Evolutionary conservation across 2,329 filamentous ascomycete species (phyloP), one percentile per base, ranked within the genome.

Genomic region (Ceratocystis eucalypticola): DNA sequence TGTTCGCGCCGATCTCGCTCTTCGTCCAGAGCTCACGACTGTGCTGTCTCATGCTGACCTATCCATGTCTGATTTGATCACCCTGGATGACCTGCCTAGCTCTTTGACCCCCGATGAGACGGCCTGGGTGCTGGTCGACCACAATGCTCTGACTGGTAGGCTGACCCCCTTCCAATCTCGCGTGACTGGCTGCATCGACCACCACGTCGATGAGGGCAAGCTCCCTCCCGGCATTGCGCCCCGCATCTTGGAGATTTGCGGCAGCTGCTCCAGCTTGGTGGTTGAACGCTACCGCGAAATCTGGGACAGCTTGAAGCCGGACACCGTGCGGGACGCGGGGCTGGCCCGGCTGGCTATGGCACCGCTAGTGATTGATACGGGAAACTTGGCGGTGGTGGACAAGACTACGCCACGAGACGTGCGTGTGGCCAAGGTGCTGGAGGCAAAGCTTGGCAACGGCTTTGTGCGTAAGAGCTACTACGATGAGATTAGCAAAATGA

Each of bases 221-320:
- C 77, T 91, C 0, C 75, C 76, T 0, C 62, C 55, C 1, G 76
- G 80, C 10, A 77, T 77, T 0, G 74, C 79, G 5, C 83, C 85
- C 0, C 79, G 88, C 20, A 75, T 90, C 1, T 79, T 94, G 22
- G 78, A 83, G 69, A 84, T 81, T 65, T 80, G 80, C 66, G 90
- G 89, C 3, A 92, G 88, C 74, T 93, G 89, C 75, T 81, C 82
- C 69, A 90, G 86, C 68, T 76, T 92, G 1, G 79, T 94, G 0
- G 78, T 87, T 0, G 81, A 85, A 41, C 80, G 86, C 70, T 82
- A 80, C 69, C 76, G 77, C 15, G 73, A 77, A 0, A 74, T 76
- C 0, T 92, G 88, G 88, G 80, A 33, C 7, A 22, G 30, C 12
- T 15, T 69, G 37, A 33, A 6, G 30, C 67, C 73, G 2, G 72